Conservation (phyloP, 2,329 filamentous ascomycete genomes). For the Aspergillus nomiae region DNA sequence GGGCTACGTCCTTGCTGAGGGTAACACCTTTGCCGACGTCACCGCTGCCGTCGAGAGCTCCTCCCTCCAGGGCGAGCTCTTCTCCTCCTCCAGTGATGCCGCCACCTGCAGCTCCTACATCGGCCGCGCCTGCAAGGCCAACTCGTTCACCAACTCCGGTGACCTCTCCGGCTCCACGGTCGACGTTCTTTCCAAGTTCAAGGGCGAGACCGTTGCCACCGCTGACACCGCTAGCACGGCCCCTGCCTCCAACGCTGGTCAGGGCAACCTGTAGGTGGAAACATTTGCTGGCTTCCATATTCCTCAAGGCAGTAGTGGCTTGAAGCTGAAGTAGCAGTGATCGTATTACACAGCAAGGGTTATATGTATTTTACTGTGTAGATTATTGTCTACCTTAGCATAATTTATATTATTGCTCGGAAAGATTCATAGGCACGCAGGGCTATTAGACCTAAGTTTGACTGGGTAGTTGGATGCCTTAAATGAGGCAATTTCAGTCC, state of each 20-base stretch:
- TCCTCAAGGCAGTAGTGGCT: background rate
- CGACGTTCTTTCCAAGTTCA: conserved; percentile 53
- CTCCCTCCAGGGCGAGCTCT: conserved; percentile 41
- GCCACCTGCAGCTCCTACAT: conserved; percentile 49
- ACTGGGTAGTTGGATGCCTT: background rate
- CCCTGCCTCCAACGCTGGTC: conserved; percentile 45
- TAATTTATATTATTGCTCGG: background rate
- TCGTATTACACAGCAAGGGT: background rate
- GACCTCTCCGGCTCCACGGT: conserved; percentile 45
- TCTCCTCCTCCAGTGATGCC: conserved; percentile 34
- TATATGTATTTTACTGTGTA: background rate
- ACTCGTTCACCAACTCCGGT: conserved; percentile 47
- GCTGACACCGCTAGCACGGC: conserved; percentile 39
- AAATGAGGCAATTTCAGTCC: background rate
- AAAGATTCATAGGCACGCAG: background rate
- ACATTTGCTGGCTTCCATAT: background rate
- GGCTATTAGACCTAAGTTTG: background rate
- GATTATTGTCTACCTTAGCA: background rate
- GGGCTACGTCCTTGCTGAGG: conserved; percentile 56
- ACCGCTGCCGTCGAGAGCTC: conserved; percentile 43
- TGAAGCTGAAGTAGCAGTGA: background rate
- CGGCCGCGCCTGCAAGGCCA: conserved; percentile 55
- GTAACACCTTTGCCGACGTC: conserved; percentile 61
- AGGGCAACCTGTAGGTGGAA: conserved; percentile 45
- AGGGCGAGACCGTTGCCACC: conserved; percentile 55